Evolutionary conservation across 2,329 filamentous ascomycete genomes (phyloP), one percentile per base, ranked within the genome.

Genomic region (Phialophora tarda): DNA sequence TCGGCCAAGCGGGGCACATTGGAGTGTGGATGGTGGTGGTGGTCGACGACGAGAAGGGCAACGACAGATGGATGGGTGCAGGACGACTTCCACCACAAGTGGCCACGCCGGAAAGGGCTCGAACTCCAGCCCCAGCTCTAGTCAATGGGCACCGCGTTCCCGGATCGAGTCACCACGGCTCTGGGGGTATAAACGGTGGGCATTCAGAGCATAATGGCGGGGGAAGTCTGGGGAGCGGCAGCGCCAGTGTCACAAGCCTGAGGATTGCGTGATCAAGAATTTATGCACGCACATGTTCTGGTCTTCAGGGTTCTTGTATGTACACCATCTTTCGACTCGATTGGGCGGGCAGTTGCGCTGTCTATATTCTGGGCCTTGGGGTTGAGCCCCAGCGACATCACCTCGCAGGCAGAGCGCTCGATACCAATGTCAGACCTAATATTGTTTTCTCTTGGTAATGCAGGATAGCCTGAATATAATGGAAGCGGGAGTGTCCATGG

Each of bases 21-120:
- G 91, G 91, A 17, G 89, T 92, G 0, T 93, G 90, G 90, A 91
- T 93, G 88, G 82, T 92, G 5, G 84, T 92, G 0, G 82, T 93
- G 14, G 86, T 91, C 3, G 89, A 92, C 68, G 88, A 88, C 61
- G 87, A 90, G 24, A 69, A 68, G 53, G 32, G 34, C 32, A 58
- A 23, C n/a, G 61, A 66, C 32, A 55, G 63, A 34, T 69, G 64
- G 64, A 44, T 57, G 24, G 67, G 30, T 12, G 59, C 48, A 21
- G 68, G 68, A 32, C 65, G 68, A 17, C 56, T 53, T 17, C 68
- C 68, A 14, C 68, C 68, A 2, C 60, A 55, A 23, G 63, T 70
- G 26, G 63, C 60, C 17, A 59, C 63, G 10, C 60, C 68, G 1
- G 68, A 70, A 10, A 55, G 64, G 50, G 59, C 34, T 28, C 48